phyloP scores from a whole-genome alignment of 1,139 yeast species.

The Candida sp. region DNA sequence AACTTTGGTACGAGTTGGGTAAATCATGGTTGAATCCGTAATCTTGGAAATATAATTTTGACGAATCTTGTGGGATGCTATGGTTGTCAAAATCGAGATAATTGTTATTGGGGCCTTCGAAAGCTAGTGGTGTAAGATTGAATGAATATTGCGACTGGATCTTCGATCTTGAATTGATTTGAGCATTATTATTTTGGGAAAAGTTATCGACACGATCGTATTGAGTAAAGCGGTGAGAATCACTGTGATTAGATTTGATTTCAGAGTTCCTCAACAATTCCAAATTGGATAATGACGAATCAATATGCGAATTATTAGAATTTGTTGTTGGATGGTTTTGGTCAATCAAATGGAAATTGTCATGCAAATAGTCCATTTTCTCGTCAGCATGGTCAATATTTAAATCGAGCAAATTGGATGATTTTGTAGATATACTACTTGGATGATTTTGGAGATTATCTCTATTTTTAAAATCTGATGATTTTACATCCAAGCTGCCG shows the following conservation, averaged over 20 bases:
- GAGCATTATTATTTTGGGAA: too few relatives aligned
- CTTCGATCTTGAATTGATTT: neutral
- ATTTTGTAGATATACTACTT: neutral
- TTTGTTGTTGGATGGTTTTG: too few relatives aligned
- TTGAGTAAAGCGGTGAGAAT: too few relatives aligned
- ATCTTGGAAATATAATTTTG: conserved; percentile 4
- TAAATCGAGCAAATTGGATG: neutral
- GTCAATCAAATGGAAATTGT: neutral
- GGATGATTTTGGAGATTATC: neutral
- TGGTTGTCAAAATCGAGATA: conserved; percentile 9
- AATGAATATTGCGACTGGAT: conserved; percentile 5
- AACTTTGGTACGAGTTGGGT: conserved; percentile 1
- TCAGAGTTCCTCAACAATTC: neutral
- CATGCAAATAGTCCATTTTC: neutral
- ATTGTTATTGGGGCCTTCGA: conserved; percentile 28
- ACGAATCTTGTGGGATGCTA: neutral
- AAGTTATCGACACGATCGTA: too few relatives aligned
- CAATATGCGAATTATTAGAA: too few relatives aligned
- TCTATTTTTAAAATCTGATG: too few relatives aligned
- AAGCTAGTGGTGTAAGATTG: conserved; percentile 26
- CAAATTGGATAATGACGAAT: neutral
- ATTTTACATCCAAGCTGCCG: too few relatives aligned
- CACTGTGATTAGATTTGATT: too few relatives aligned
- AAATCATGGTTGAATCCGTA: conserved; percentile 2
- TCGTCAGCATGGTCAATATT: neutral